Base-by-base conservation (phyloP, 306 rosid genomes). In the Crotalaria pallida region DNA sequence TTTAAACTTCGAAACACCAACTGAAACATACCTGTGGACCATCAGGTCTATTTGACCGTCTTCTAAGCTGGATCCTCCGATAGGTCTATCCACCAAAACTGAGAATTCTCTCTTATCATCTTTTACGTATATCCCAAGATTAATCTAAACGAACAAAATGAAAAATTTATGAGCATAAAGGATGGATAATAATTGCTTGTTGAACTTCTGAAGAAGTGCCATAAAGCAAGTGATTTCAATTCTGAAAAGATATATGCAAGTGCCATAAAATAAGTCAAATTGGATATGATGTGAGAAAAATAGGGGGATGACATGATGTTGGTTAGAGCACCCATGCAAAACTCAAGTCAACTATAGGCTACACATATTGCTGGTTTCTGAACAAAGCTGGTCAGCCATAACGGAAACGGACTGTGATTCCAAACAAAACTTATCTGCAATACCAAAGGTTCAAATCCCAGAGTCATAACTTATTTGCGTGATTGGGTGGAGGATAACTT, bases 31-130 rank as follows among this genome's bases (percentile, higher is more conserved):
- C 97, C 97, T 88, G 76, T 91, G 97, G 70, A 91, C 72, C 96
- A 91, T 88, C 58, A 91, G 80, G 78, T 91, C 96, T 71, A 91
- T 65, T 79, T 88, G 86, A 55, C 97, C 96, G 72, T 91, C 97
- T 72, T 78, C 75, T 76, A 91, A 82, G 90, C 97, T 91, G 67
- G 97, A 81, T 74, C 92, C 97, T 58, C 96, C 97, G 0, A 91
- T 84, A 47, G 97, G 27, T 67, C 97, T 81, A 71, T 91, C 97
- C 59, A 84, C 97, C 83, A 91, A 77, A 63, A 87, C 82, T 19
- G 97, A 91, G 55, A 91, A 72, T 75, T 91, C 97, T 50, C 34
- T 78, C 59, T 56, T 80, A 63, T 65, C 70, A 73, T 91, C 96
- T 77, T 86, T 76, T 21, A 69, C 3, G 40, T 86, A 88, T 66